Base-by-base conservation (phyloP, 768 basidiomycete genomes). In the Basidioascus undulatus region DNA sequence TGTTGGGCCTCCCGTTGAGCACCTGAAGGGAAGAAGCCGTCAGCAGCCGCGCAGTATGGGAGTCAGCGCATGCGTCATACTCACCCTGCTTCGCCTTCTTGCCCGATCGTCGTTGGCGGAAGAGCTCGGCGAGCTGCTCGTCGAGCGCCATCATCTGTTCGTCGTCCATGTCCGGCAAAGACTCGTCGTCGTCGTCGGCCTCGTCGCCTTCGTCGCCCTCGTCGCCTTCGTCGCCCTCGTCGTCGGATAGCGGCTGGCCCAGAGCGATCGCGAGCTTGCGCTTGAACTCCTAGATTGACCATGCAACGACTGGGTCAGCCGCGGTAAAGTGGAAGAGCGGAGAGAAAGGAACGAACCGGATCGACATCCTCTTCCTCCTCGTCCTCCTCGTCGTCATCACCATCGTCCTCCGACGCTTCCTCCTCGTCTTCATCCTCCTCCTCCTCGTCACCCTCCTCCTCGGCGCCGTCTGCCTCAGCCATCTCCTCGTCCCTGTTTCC, bases 81-180 rank as follows among this genome's bases (percentile, higher is more conserved):
- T 43, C 40, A 78, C 81, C 71, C 65, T 76, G 80, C 40, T 65
- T 67, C 28, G 61, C 60, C 52, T 70, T 73, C 55, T 65, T 69
- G 40, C 68, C 72, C 42, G 65, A 63, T 19, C 67, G 61, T 44
- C 72, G 70, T 24, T 72, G 65, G 44, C 69, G 68, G 68, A 98
- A 89, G 24, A 84, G 74, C 39, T 74, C 70, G 4, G 80, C 82
- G 6, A 98, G 70, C 53, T 89, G 77, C 37, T 80, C 78, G 53
- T 98, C 89, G 21, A 96, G 71, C 26, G 77, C 78, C 66, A 96
- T 74, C 89, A 98, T 98, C 60, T 92, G 82, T 20, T 96, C 87
- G 53, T 98, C 89, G 54, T 92, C 79, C 74, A 89, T 76, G 23
- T 74, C 60, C 36, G 51, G 52, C 38, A 53, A 51, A 32, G 50